phyloP scores from a whole-genome alignment of 148 eudicot genomes.

The Arctostaphylos glauca region DNA sequence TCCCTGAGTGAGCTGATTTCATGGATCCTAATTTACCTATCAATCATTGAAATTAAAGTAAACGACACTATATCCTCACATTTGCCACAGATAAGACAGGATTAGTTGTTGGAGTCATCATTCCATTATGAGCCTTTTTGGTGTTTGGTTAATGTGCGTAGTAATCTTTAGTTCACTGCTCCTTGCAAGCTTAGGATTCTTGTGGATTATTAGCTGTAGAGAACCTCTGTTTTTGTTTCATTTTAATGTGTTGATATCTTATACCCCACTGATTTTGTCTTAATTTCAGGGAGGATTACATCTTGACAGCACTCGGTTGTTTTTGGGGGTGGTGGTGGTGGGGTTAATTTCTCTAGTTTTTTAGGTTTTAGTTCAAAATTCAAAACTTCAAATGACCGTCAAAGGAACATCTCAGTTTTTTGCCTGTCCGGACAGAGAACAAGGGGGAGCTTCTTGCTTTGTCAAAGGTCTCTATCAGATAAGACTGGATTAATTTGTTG shows the following conservation, averaged over 20 bases:
- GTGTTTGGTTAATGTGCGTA: too few species aligned
- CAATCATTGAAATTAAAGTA: neutral
- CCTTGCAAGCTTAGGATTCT: too few species aligned
- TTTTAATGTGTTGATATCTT: neutral
- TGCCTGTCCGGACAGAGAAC: too few species aligned
- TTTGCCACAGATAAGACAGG: neutral
- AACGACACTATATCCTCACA: neutral
- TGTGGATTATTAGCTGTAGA: neutral
- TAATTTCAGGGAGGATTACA: conserved; percentile 12
- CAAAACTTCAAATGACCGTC: neutral
- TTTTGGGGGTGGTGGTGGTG: neutral
- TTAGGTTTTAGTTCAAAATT: neutral
- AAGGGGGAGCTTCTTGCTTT: neutral
- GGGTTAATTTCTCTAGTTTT: neutral
- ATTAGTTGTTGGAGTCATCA: neutral
- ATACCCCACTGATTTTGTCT: neutral
- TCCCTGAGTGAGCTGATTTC: neutral
- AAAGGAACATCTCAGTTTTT: neutral
- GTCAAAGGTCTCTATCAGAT: too few species aligned
- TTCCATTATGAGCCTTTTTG: neutral
- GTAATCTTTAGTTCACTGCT: too few species aligned
- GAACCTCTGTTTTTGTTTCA: neutral
- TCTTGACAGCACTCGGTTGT: neutral
- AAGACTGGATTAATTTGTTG: neutral
- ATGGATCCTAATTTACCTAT: neutral